These are phyloP conservation scores for Pichia sp. DNA, from an alignment of 1,139 yeast genomes.

Conservation along the genomic window DNA sequence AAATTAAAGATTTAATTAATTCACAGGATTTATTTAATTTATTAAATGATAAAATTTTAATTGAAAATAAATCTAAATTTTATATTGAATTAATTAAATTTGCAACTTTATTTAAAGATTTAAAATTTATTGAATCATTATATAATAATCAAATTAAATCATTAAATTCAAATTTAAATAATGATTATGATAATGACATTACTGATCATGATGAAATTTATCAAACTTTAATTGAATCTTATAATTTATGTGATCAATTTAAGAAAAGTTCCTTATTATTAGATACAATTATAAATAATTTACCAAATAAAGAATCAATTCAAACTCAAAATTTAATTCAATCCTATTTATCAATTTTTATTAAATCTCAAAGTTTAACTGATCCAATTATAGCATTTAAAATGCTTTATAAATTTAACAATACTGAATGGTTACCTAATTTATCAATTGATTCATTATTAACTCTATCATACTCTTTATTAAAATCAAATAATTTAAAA, in stretches of 20 bases:
- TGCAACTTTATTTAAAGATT: slow-evolving; percentile 21
- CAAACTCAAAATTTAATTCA: slow-evolving; percentile 17
- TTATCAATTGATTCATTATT: slow-evolving; percentile 24
- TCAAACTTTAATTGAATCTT: slow-evolving; percentile 43
- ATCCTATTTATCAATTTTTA: slow-evolving; percentile 22
- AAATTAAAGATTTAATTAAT: slow-evolving; percentile 16
- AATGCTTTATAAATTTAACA: slow-evolving; percentile 24
- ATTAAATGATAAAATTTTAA: slow-evolving; percentile 14
- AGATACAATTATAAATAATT: slow-evolving; percentile 31
- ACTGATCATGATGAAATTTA: slow-evolving; percentile 42
- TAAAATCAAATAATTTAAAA: slow-evolving; percentile 19
- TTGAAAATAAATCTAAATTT: slow-evolving; percentile 12
- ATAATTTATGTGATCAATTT: slow-evolving; percentile 44
- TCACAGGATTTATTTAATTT: slow-evolving; percentile 17
- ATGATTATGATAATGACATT: neutral
- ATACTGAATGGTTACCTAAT: slow-evolving; percentile 28
- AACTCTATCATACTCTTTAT: slow-evolving; percentile 21
- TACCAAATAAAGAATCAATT: slow-evolving; percentile 15
- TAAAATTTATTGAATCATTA: slow-evolving; percentile 18
- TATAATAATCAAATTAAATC: slow-evolving; percentile 17
- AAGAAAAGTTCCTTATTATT: slow-evolving; percentile 49
- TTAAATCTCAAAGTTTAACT: slow-evolving; percentile 23
- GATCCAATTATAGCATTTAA: slow-evolving; percentile 22
- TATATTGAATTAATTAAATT: slow-evolving; percentile 24
- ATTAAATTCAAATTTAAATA: slow-evolving; percentile 3